These are phyloP conservation scores for Coniochaeta sp. DNA, from an alignment of 2,329 filamentous ascomycete species.

Conservation along the genomic window DNA sequence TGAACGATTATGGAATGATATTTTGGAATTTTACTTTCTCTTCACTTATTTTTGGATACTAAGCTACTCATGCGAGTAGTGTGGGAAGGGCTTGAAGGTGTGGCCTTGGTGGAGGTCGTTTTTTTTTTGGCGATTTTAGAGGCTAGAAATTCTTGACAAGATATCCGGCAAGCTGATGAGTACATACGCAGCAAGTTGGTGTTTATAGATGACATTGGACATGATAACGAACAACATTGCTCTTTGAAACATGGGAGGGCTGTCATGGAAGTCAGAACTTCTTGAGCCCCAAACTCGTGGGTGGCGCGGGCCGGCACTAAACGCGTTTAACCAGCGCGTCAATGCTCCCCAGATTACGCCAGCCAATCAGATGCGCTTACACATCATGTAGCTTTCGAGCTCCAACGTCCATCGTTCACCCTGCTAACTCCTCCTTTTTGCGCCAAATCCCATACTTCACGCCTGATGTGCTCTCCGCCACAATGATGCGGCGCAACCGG, in stretches of 20 bases:
- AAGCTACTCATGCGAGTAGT: too few species aligned
- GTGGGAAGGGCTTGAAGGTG: too few species aligned
- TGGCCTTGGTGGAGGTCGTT: too few species aligned
- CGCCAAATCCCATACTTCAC: neutral
- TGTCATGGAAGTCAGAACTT: neutral
- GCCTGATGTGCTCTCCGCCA: neutral
- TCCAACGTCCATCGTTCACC: neutral
- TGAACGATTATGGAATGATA: neutral
- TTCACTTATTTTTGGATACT: neutral
- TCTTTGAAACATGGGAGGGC: too few species aligned
- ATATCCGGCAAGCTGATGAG: neutral
- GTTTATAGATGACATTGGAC: slow-evolving; percentile 1
- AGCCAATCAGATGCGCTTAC: neutral
- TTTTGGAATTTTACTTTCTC: neutral
- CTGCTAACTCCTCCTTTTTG: neutral
- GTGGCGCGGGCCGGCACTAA: too few species aligned
- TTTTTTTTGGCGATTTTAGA: too few species aligned
- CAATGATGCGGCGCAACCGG: slow-evolving; percentile 6
- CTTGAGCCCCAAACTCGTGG: neutral
- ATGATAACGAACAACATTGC: neutral
- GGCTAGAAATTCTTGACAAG: neutral
- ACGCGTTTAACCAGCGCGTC: too few species aligned
- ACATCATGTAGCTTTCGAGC: neutral
- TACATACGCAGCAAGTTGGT: neutral
- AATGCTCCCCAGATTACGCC: too few species aligned